Evolutionary conservation across 2,329 filamentous ascomycete genomes (phyloP), one percentile per base, ranked within the genome.

Genomic region (Coleophoma cylindrospora): DNA sequence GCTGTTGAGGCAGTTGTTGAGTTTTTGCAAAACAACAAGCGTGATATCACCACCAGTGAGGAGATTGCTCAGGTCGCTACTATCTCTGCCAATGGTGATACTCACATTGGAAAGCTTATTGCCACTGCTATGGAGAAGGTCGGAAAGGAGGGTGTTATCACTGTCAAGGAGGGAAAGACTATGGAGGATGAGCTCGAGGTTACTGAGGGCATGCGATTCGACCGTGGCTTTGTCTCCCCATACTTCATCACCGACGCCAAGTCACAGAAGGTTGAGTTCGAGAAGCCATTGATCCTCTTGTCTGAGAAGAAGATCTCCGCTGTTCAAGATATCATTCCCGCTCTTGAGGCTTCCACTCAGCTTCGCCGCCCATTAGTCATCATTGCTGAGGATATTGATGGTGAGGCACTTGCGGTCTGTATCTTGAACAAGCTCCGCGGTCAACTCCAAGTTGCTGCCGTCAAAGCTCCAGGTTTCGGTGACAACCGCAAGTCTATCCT

Each of bases 181-280:
- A 86, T 95, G 68, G 84, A 89, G 65, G 94, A 99, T 64, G 94
- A 99, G 83, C 87, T 99, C 50, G 94, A 99, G 77, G 86, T 99
- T 55, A 99, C 94, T 53, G 94, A 99, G 86, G 94, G 94, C 70
- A 99, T 99, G 94, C 91, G 94, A 73, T 99, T 99, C 77, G 94
- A 99, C 83, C 92, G 94, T 68, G 94, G 94, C 57, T 99, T 87
- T 74, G 92, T 96, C 69, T 99, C 94, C 22, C 91, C 94, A 63
- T 99, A 99, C 86, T 99, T 99, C 81, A 99, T 99, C 79, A 99
- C 94, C 77, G 94, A 99, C 68, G 77, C 91, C 82, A 99, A 99
- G 86, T 74, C 91, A 53, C 91, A 95, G 73, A 99, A 99, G 85
- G 91, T 97, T 51, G 94, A 99, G 77, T 99, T 99, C 61, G 94